Percentiles rank a stretch among this genome's conserved stretches.
These are phyloP conservation scores for Diplosphaera chodatii DNA, from an alignment of 139 green algal species.

Conservation along the genomic window DNA sequence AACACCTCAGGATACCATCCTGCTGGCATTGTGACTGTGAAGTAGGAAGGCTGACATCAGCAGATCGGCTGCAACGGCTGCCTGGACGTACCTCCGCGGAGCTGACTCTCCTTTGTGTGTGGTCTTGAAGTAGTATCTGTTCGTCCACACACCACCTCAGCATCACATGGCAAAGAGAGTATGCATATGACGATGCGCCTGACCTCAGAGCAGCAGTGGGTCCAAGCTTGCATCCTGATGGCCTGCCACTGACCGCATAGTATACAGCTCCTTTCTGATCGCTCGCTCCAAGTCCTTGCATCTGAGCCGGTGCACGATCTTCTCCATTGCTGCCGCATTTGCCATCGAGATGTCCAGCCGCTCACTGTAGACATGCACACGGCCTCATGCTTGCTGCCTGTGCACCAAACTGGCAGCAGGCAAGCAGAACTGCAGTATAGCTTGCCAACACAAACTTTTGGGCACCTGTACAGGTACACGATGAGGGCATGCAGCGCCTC, in stretches of 20 bases:
- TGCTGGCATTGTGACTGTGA: too few relatives aligned
- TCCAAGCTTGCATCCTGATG: too few relatives aligned
- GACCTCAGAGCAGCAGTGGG: too few relatives aligned
- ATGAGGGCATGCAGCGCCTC: constrained; percentile 13
- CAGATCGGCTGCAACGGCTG: background rate
- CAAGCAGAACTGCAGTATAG: too few relatives aligned
- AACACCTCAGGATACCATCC: too few relatives aligned
- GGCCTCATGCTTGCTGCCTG: too few relatives aligned
- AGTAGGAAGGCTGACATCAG: too few relatives aligned
- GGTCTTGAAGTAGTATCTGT: constrained; percentile 6
- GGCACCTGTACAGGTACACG: constrained; percentile 17
- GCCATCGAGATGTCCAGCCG: constrained; percentile 17
- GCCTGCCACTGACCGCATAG: background rate
- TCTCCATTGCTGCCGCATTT: constrained; percentile 4
- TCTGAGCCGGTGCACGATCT: background rate
- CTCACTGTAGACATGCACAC: constrained; percentile 3
- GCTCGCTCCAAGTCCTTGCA: constrained; percentile 6
- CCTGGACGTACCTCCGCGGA: constrained; percentile 7
- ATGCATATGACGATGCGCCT: too few relatives aligned
- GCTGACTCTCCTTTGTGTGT: background rate
- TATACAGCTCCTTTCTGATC: constrained; percentile 10
- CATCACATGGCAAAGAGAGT: too few relatives aligned
- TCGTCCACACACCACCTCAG: too few relatives aligned
- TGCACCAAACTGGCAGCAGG: too few relatives aligned
- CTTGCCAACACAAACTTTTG: too few relatives aligned